Evolutionary conservation across 805 yeast species (phyloP).

Genomic region (Lipomyces yamanashiensis): DNA sequence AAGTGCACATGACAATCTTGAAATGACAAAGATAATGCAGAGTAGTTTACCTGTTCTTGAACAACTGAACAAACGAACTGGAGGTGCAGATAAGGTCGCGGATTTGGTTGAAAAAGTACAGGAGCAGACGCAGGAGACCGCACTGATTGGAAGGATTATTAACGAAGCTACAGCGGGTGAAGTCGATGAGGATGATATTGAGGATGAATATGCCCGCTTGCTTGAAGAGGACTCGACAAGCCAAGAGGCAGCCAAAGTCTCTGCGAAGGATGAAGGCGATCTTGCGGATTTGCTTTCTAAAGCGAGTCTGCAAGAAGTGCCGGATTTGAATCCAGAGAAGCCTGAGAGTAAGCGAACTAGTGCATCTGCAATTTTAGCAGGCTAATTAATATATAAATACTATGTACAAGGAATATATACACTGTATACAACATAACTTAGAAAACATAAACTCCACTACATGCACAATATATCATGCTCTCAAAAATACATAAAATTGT

Average conservation of each 20-base stretch:
- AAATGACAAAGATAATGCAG: slow-evolving; percentile 40
- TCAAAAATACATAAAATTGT: too few relatives aligned
- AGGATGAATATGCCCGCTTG: slow-evolving; percentile 49
- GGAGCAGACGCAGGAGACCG: slow-evolving; percentile 48
- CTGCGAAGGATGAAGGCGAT: slow-evolving; percentile 9
- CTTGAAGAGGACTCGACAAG: slow-evolving; percentile 40
- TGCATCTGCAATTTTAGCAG: too few relatives aligned
- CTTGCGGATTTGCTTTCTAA: slow-evolving; percentile 16
- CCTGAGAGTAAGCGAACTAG: neutral
- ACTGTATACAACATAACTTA: too few relatives aligned
- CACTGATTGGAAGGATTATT: slow-evolving; percentile 49
- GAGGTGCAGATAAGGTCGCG: slow-evolving; percentile 53
- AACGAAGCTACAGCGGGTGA: slow-evolving; percentile 42
- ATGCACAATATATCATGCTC: too few relatives aligned
- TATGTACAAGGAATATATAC: too few relatives aligned
- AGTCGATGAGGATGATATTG: slow-evolving; percentile 46
- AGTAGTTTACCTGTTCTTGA: slow-evolving; percentile 56
- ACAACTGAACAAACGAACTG: slow-evolving; percentile 49
- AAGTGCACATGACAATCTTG: slow-evolving; percentile 25
- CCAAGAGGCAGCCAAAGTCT: slow-evolving; percentile 7
- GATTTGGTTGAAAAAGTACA: slow-evolving; percentile 50
- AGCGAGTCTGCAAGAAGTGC: slow-evolving; percentile 22
- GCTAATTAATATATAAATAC: too few relatives aligned
- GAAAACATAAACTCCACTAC: too few relatives aligned
- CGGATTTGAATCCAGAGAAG: slow-evolving; percentile 5